phyloP scores from a whole-genome alignment of 768 basidiomycete genomes.

The Tulasnella calospora region DNA sequence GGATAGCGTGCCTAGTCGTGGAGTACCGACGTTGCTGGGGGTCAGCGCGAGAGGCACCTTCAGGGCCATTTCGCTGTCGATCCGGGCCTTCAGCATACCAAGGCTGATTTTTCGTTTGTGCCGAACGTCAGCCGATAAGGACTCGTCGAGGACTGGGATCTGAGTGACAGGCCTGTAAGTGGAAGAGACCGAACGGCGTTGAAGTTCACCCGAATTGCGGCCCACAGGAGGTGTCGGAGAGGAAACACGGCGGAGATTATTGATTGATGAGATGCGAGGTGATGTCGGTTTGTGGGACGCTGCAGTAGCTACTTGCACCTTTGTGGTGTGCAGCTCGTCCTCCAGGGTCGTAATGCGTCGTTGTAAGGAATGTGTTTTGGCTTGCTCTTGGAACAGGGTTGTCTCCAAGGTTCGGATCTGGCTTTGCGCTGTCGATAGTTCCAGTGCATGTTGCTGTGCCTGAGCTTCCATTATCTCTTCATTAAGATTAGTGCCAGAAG shows the following conservation, averaged over 20 bases:
- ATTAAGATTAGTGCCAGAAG: slow-evolving; percentile 45
- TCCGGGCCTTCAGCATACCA: slow-evolving; percentile 86
- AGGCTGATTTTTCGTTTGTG: slow-evolving; percentile 81
- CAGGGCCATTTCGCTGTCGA: slow-evolving; percentile 68
- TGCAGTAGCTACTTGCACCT: background rate
- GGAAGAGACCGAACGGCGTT: background rate
- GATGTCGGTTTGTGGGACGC: slow-evolving; percentile 34
- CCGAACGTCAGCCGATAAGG: slow-evolving; percentile 65
- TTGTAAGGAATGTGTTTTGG: slow-evolving; percentile 59
- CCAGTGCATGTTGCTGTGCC: slow-evolving; percentile 71
- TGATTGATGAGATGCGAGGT: slow-evolving; percentile 27
- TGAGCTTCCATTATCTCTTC: slow-evolving; percentile 68
- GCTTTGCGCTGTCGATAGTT: slow-evolving; percentile 73
- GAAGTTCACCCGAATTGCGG: slow-evolving; percentile 35
- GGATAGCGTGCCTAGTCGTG: slow-evolving; percentile 32
- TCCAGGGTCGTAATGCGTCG: slow-evolving; percentile 62
- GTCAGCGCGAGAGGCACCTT: slow-evolving; percentile 35
- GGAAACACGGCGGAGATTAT: background rate
- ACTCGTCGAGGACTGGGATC: slow-evolving; percentile 56
- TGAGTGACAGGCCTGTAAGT: slow-evolving; percentile 33
- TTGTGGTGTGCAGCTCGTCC: slow-evolving; percentile 53
- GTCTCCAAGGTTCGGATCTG: slow-evolving; percentile 74
- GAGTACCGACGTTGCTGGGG: slow-evolving; percentile 23
- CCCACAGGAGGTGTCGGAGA: slow-evolving; percentile 40
- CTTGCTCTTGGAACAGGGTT: slow-evolving; percentile 66